These are phyloP conservation scores for Phytophthora cactorum DNA, from an alignment of 352 stramenopile genomes.

Conservation along the genomic window DNA sequence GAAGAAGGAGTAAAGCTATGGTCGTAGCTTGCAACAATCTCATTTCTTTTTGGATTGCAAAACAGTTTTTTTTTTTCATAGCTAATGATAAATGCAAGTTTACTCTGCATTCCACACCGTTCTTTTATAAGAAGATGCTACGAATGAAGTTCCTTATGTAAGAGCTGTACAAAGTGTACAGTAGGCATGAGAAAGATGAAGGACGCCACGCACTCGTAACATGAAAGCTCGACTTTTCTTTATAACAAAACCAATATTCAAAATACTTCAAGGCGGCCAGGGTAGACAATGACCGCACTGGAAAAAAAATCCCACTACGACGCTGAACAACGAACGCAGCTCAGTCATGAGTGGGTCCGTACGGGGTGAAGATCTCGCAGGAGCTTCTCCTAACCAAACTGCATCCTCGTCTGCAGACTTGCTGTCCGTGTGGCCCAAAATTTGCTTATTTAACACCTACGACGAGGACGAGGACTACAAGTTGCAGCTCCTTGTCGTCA, in stretches of 20 bases:
- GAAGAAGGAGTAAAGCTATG: constrained; percentile 20
- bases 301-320: constrained; percentile 26
- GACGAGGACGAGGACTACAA: constrained; percentile 35
- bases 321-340: constrained; percentile 6
- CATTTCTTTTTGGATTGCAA: neutral
- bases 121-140: no score
- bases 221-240: constrained; percentile 29
- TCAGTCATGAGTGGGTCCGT: constrained; percentile 6
- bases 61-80: constrained; percentile 17
- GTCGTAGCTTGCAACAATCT: no score
- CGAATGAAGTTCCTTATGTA: no score
- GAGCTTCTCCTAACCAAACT: constrained; percentile 22
- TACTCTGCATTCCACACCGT: neutral
- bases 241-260: constrained; percentile 61
- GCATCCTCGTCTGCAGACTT: constrained; percentile 35
- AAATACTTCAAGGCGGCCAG: constrained; percentile 38
- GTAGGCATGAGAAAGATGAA: neutral
- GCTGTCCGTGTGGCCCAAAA: constrained; percentile 27
- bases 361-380: constrained; percentile 21
- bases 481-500: constrained; percentile 43
- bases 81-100: constrained; percentile 18
- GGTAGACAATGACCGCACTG: constrained; percentile 13
- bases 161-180: no score
- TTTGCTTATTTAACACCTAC: constrained; percentile 36
- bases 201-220: constrained; percentile 10